These are phyloP conservation scores for Angophora floribunda DNA, from an alignment of 345 rosid genomes.

Conservation along the genomic window DNA sequence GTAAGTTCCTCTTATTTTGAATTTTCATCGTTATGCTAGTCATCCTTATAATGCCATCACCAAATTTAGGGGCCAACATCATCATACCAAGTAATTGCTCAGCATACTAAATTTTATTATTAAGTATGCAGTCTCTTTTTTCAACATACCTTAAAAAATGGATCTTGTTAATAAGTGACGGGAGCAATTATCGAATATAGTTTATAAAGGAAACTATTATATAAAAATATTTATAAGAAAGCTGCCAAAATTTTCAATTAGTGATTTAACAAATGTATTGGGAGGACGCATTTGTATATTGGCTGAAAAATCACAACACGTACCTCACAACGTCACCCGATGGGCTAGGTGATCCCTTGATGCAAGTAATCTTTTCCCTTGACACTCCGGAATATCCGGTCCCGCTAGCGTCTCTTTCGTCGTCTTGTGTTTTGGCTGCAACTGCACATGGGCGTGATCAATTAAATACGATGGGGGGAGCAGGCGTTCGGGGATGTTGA, in stretches of 20 bases:
- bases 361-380: not conserved
- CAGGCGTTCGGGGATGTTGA: not conserved
- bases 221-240: not conserved
- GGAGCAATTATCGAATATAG: not conserved
- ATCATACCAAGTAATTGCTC: not conserved
- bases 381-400: not conserved
- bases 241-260: not conserved
- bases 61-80: not conserved
- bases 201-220: not conserved
- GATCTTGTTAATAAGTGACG: not conserved
- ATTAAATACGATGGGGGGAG: not conserved
- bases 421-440: not conserved
- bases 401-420: not conserved
- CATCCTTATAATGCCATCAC: not conserved
- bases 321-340: not conserved
- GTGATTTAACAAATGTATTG: not conserved
- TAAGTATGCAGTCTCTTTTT: not conserved
- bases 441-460: not conserved
- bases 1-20: not conserved
- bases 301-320: not conserved
- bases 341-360: not conserved
- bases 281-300: not conserved
- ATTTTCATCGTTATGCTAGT: not conserved
- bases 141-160: not conserved
- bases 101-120: not conserved